Evolutionary conservation across 768 basidiomycete species (phyloP).

Genomic region (Rhodotorula toruloides): DNA sequence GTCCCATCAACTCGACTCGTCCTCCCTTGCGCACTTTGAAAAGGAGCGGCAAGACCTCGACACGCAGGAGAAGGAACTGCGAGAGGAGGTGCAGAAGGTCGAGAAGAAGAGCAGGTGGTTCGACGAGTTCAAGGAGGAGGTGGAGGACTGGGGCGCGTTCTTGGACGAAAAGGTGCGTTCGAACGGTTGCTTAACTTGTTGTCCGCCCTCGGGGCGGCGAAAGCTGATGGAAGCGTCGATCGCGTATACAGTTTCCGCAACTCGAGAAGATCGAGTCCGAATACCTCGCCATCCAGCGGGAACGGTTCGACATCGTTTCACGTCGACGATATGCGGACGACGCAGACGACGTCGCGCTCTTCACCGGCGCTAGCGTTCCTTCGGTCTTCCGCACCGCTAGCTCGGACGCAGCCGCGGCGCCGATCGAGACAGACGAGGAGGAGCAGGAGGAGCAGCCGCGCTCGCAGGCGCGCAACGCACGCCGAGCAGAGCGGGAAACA

Average conservation of each 20-base stretch:
- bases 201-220: not conserved
- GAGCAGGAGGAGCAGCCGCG: constrained; percentile 42
- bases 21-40: constrained; percentile 43
- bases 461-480: constrained; percentile 41
- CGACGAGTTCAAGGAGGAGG: constrained; percentile 48
- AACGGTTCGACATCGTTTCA: constrained; percentile 40
- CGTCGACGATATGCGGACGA: constrained; percentile 39
- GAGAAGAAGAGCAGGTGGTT: constrained; percentile 51
- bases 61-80: constrained; percentile 48
- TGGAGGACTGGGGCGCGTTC: constrained; percentile 50
- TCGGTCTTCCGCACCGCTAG: not conserved
- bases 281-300: constrained; percentile 39
- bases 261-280: constrained; percentile 49
- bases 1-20: constrained; percentile 42
- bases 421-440: constrained; percentile 30
- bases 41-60: constrained; percentile 46
- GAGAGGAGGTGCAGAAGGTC: constrained; percentile 47
- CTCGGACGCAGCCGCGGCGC: constrained; percentile 20
- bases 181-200: not conserved
- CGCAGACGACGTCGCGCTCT: constrained; percentile 41
- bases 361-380: constrained; percentile 37
- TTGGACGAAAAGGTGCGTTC: constrained; percentile 50
- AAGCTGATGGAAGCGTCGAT: not conserved
- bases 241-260: constrained; percentile 44
- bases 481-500: constrained; percentile 42